Base-by-base conservation (phyloP, 2,329 filamentous ascomycete genomes). In the Aspergillus latus region DNA sequence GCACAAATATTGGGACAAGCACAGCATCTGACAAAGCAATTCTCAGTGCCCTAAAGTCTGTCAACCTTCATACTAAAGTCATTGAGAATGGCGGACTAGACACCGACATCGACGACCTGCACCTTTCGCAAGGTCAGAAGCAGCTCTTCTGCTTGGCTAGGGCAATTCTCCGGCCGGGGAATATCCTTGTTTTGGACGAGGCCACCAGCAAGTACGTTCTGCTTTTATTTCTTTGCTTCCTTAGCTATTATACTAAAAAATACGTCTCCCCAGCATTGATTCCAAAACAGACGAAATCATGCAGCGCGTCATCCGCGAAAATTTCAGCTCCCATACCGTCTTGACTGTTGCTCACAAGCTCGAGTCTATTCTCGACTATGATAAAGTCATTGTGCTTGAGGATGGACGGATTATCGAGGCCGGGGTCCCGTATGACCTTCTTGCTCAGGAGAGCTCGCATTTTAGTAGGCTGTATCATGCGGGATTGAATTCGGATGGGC, bases 61-160 rank as follows among this genome's bases (percentile, higher is more conserved):
- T 78, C 6, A 69, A 75, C 8, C 64, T 77, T 5, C 71, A 70
- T 60, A 53, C 67, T 21, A 64, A 69, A 11, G 68, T 78, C 29
- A 49, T 72, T 55, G 70, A 72, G 52, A 72, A 75, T 52, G 76
- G 75, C 5, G 71, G 66, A 7, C 62, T 79, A 2, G 70, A 74
- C 57, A 67, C 69, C 2, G 68, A 74, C 1, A 76, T 87, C 59
- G 74, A 75, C n/a, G 71, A 77, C 1, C 75, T 81, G 5, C 73
- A 76, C 49, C 72, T 86, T 4, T 81, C 78, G 4, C 78, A 81
- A 34, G 86, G 86, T 0, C 85, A 88, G 67, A 80, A 79, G 44
- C 86, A 88, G 63, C 75, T 88, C 0, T 86, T 89, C 62, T 84
- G 80, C 59, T 76, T 89, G 1, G 85, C 82, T 0, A 72, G 85